Evolutionary conservation across 352 stramenopile genomes (phyloP).

Genomic region (Globisporangium polare): DNA sequence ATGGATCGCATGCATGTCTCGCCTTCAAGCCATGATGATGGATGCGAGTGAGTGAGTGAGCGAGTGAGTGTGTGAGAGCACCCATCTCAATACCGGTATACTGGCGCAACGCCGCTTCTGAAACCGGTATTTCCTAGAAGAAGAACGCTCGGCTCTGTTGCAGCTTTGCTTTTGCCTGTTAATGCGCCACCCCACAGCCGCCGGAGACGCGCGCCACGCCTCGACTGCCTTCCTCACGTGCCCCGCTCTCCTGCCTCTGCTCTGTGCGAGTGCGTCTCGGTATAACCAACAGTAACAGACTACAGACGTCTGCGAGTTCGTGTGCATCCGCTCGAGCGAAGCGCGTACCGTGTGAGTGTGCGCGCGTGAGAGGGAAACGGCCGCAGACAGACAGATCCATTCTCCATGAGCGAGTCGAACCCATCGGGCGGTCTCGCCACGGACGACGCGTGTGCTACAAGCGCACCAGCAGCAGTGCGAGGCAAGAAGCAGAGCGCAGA

Average conservation of each 20-base stretch:
- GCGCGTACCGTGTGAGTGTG: neutral
- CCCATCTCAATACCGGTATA: too few species aligned
- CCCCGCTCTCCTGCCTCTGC: neutral
- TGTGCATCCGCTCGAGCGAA: neutral
- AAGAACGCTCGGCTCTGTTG: neutral
- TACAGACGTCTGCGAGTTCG: neutral
- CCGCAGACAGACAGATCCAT: neutral
- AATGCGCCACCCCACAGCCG: slow-evolving; percentile 1
- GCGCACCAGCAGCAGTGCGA: neutral
- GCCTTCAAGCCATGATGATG: too few species aligned
- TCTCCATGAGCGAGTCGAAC: neutral
- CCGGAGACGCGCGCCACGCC: neutral
- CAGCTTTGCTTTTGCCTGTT: neutral
- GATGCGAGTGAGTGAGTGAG: too few species aligned
- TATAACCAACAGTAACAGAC: neutral
- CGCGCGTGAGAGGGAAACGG: neutral
- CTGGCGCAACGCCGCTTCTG: too few species aligned
- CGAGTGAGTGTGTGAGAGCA: too few species aligned
- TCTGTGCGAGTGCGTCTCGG: neutral
- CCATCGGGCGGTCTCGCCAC: neutral
- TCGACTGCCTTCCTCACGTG: neutral
- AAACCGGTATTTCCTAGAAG: slow-evolving; percentile 1
- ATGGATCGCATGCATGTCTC: too few species aligned
- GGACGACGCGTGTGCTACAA: neutral
- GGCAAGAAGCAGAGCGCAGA: slow-evolving; percentile 1